These are phyloP conservation scores for Thermomucor indicae-seudaticae DNA, from an alignment of 371 early-diverging fungal species.

Conservation along the genomic window DNA sequence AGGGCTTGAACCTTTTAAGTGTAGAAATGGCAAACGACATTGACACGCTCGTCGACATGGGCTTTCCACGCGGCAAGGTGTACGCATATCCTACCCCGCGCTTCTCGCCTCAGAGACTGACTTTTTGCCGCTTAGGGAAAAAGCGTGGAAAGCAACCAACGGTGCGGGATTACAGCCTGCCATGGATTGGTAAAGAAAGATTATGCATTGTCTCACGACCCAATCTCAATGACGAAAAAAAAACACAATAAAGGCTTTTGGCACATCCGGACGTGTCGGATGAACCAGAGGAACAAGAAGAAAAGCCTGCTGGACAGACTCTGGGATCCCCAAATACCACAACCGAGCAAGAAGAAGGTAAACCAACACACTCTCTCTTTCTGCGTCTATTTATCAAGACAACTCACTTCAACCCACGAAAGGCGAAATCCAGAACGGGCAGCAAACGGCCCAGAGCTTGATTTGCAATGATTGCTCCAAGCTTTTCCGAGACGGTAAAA, in stretches of 20 bases:
- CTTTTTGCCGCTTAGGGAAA: conserved; percentile 30
- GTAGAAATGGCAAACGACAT: conserved; percentile 52
- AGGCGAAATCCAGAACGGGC: conserved; percentile 68
- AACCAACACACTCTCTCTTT: background rate
- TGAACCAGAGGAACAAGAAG: conserved; percentile 51
- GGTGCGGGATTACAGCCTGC: conserved; percentile 84
- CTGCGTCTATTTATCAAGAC: background rate
- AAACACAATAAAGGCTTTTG: conserved; percentile 53
- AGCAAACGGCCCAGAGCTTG: conserved; percentile 72
- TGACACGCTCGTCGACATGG: conserved; percentile 71
- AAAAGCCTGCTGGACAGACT: conserved; percentile 27
- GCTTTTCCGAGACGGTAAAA: conserved; percentile 70
- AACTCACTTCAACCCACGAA: conserved; percentile 6
- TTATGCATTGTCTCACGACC: background rate
- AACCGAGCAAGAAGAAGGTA: conserved; percentile 30
- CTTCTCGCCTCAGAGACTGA: conserved; percentile 47
- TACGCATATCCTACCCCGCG: conserved; percentile 23
- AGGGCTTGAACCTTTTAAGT: too few species aligned
- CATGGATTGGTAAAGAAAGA: conserved; percentile 74
- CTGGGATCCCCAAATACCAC: conserved; percentile 19
- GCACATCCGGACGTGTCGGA: conserved; percentile 73
- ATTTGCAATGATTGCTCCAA: conserved; percentile 87
- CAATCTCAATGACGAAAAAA: background rate
- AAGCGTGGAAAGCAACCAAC: conserved; percentile 75
- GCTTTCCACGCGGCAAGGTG: conserved; percentile 72